Conservation (phyloP, 2,329 filamentous ascomycete species). For the Teratosphaeria gauchensis region DNA sequence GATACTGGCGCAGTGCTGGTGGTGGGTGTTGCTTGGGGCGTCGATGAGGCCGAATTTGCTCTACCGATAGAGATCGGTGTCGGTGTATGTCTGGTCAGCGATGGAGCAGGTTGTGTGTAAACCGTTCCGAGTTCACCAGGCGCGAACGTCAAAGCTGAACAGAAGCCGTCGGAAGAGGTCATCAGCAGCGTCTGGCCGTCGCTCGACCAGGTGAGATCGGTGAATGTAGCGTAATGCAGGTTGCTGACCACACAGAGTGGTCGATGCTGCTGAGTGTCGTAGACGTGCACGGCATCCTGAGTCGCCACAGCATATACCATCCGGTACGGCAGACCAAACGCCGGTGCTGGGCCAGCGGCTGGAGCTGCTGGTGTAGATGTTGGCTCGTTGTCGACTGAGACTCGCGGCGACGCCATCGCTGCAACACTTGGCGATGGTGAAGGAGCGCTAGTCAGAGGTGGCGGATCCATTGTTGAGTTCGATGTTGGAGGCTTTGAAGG, state of each 20-base stretch:
- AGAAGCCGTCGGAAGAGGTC: conserved; percentile 97
- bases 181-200: conserved; percentile 76
- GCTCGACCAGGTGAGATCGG: conserved; percentile 82
- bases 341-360: conserved; percentile 40
- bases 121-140: conserved; percentile 75
- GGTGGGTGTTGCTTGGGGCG: conserved; percentile 29
- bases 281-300: conserved; percentile 86
- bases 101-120: conserved; percentile 55
- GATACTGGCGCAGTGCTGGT: conserved; percentile 8
- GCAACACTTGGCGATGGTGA: conserved; percentile 42
- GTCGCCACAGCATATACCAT: conserved; percentile 96
- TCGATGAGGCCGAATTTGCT: conserved; percentile 29
- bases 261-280: conserved; percentile 93
- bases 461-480: conserved; percentile 69
- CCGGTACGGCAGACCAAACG: conserved; percentile 80
- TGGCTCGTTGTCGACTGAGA: conserved; percentile 39
- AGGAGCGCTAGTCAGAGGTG: conserved; percentile 52
- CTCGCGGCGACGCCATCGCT: conserved; percentile 44
- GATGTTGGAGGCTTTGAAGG: conserved; percentile 48
- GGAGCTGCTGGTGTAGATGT: conserved; percentile 44
- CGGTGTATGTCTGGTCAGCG: conserved; percentile 28
- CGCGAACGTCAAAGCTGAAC: conserved; percentile 77
- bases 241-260: conserved; percentile 94
- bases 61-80: conserved; percentile 30
- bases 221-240: conserved; percentile 93